Evolutionary conservation across 441 rosid species (phyloP).

Genomic region (Dalechampia spathulata): DNA sequence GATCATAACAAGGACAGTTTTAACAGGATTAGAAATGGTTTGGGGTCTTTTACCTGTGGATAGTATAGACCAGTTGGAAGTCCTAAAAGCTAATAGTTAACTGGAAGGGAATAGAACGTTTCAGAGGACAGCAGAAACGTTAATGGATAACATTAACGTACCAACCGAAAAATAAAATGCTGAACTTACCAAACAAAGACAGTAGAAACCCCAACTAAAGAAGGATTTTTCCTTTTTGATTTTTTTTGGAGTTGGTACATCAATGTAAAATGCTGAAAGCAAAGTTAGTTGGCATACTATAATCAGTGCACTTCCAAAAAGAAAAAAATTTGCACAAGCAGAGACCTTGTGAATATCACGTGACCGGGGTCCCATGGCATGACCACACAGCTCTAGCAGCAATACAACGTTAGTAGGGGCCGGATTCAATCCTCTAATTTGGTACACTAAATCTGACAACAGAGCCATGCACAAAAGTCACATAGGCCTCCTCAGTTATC

Average conservation of each 20-base stretch:
- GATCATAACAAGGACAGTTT: not conserved
- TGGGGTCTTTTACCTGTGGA: not conserved
- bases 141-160: no score
- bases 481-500: not conserved
- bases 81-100: no score
- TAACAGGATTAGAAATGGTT: not conserved
- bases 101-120: no score
- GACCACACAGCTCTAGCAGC: slow-evolving; percentile 25
- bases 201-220: not conserved
- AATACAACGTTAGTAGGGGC: slow-evolving; percentile 49
- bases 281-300: not conserved
- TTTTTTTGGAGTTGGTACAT: not conserved
- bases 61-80: no score
- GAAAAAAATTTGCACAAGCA: slow-evolving; percentile 20
- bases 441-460: slow-evolving; percentile 20
- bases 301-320: slow-evolving; percentile 13
- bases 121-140: no score
- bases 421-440: slow-evolving; percentile 21
- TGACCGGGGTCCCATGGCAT: slow-evolving; percentile 35
- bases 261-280: not conserved
- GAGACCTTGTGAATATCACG: slow-evolving; percentile 41
- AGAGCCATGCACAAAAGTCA: not conserved
- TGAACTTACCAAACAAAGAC: not conserved
- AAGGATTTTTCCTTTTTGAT: not conserved
- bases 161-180: no score